A percentile compares a stretch with the other conserved stretches of the same genome.
phyloP scores from a whole-genome alignment of 805 yeast genomes.

The Jamesozyma spencerorum region DNA sequence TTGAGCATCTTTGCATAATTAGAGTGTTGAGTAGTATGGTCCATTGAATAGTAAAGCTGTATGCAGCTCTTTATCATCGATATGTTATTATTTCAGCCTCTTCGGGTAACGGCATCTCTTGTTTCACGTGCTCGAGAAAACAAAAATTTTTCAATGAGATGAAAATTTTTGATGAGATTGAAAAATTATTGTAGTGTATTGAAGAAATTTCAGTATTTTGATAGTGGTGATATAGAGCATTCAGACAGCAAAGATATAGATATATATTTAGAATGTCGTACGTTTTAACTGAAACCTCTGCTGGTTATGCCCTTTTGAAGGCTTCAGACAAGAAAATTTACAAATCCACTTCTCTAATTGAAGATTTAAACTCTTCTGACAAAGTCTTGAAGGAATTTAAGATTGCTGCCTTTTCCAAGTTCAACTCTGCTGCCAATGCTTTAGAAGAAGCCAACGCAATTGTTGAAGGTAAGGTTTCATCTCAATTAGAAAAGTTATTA shows the following conservation, averaged over 20 bases:
- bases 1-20: no score
- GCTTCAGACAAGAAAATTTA: conserved; percentile 95
- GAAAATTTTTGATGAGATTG: not conserved
- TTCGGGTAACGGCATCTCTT: no score
- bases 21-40: no score
- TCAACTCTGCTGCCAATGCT: conserved; percentile 89
- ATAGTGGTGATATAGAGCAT: no score
- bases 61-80: no score
- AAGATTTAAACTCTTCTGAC: conserved; percentile 73
- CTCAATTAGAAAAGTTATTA: conserved; percentile 66
- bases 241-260: no score
- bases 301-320: conserved; percentile 95
- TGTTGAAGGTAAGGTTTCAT: conserved; percentile 88
- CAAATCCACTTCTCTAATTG: conserved; percentile 65
- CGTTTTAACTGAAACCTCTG: conserved; percentile 95
- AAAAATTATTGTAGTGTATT: no score
- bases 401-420: conserved; percentile 90
- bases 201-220: no score
- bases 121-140: no score
- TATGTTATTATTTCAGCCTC: no score
- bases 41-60: no score
- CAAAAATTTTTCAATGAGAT: no score
- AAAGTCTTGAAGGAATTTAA: conserved; percentile 86
- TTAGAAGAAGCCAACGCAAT: conserved; percentile 89
- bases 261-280: conserved; percentile 59